Base-by-base conservation (phyloP, 805 yeast genomes). In the Kuraishia ogatae region DNA sequence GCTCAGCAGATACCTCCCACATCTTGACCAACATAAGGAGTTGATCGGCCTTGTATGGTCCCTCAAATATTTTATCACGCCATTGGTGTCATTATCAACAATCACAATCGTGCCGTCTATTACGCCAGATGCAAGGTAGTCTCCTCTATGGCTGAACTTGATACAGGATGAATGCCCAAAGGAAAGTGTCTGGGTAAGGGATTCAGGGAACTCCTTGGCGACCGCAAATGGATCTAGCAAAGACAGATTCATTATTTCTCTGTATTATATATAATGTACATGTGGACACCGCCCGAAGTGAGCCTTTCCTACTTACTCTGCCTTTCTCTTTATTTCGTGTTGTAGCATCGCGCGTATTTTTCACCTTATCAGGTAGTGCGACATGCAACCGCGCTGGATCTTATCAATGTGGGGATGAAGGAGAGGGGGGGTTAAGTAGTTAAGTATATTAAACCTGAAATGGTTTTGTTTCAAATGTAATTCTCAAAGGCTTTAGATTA, bases 201-300 rank as follows among this genome's bases (percentile, higher is more conserved):
- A 79, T 58, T 92, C 97, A 0, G 98, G 98, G 62, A 81, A 92
- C 65, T 92, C 98, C 64, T 89, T 90, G 21, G 96, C 85, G 22
- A 93, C 91, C 1, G 93, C 83, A 67, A 90, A 89, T 2, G 97
- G 97, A 68, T 92, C 98, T 59, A 89, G 81, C 23, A 93, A 76
- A 10, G 94, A 77, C 39, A 91, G 73, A 67, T 92, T 92, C 94
- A 89, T 89, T 26, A 10, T 26, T 26, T 10, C n/a, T n/a, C n/a
- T n/a, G 50, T 35, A 17, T 43, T 51, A 50, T 35, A 17, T 11
- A 35, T 5, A 7, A 13, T 3, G 43, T 5, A 35, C 43, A 15
- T 8, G 17, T 3, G 13, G 3, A 35, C n/a, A 15, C 7, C n/a
- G 4, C 43, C 17, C 7, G 15, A 8, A 3, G 17, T 35, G 43